phyloP scores from a whole-genome alignment of 345 rosid species.

The Aquilaria yunnanensis region DNA sequence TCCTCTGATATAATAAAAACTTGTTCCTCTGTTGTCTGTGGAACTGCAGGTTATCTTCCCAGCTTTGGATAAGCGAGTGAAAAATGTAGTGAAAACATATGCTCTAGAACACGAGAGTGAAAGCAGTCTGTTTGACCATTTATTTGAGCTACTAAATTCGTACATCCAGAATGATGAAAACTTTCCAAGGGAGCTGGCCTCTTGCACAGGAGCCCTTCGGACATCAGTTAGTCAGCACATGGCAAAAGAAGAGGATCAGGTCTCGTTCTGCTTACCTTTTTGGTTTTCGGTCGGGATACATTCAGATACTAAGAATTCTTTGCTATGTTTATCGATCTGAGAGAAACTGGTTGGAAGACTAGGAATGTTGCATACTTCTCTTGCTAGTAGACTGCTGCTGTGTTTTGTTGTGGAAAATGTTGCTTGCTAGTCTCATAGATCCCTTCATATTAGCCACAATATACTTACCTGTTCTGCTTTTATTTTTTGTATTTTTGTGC shows the following conservation, averaged over 20 bases:
- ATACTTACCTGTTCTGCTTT: too few species aligned
- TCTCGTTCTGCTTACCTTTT: slow-evolving; percentile 5
- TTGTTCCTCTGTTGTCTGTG: slow-evolving; percentile 8
- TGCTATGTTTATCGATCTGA: too few species aligned
- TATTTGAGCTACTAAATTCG: slow-evolving; percentile 45
- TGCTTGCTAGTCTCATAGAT: too few species aligned
- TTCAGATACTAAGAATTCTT: background rate
- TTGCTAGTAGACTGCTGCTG: too few species aligned
- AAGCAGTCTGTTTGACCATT: slow-evolving; percentile 51
- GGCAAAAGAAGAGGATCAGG: slow-evolving; percentile 78
- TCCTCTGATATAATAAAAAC: slow-evolving; percentile 2
- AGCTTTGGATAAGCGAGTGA: slow-evolving; percentile 58
- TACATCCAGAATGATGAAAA: slow-evolving; percentile 36
- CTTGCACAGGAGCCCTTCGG: slow-evolving; percentile 54
- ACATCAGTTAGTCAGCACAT: slow-evolving; percentile 63
- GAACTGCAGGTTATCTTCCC: slow-evolving; percentile 58
- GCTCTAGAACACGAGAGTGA: slow-evolving; percentile 60
- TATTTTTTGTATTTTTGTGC: too few species aligned
- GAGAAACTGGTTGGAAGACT: too few species aligned
- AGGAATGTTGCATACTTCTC: too few species aligned
- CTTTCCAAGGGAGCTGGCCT: slow-evolving; percentile 56
- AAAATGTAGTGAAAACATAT: slow-evolving; percentile 56
- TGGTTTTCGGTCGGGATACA: background rate
- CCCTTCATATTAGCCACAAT: too few species aligned
- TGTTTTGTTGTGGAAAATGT: too few species aligned